Evolutionary conservation across 2,329 filamentous ascomycete genomes (phyloP).

Genomic region (Septoria petroselini): DNA sequence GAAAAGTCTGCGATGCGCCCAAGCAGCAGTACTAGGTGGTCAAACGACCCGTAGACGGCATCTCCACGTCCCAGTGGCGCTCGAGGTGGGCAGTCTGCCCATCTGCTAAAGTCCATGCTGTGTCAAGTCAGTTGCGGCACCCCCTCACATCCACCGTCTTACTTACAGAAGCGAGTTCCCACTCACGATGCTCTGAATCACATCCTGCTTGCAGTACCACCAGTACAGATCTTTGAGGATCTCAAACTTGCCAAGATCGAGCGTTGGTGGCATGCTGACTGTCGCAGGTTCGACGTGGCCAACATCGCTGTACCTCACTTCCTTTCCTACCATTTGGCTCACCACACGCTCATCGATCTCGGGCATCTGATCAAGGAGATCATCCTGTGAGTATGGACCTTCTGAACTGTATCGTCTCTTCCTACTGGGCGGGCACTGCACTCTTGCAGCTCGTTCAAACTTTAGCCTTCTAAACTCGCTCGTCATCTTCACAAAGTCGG

Average conservation of each 20-base stretch:
- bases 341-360: slow-evolving; percentile 58
- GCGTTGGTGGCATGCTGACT: slow-evolving; percentile 33
- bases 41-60: slow-evolving; percentile 81
- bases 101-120: slow-evolving; percentile 75
- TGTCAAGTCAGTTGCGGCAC: slow-evolving; percentile 2
- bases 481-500: slow-evolving; percentile 72
- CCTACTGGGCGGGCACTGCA: slow-evolving; percentile 33
- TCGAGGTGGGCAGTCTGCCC: slow-evolving; percentile 84
- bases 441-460: slow-evolving; percentile 47
- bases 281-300: slow-evolving; percentile 48
- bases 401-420: slow-evolving; percentile 18
- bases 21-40: slow-evolving; percentile 79
- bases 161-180: slow-evolving; percentile 82
- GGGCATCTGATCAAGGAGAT: slow-evolving; percentile 37
- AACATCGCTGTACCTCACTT: slow-evolving; percentile 57
- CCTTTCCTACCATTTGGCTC: slow-evolving; percentile 56
- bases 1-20: slow-evolving; percentile 77
- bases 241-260: slow-evolving; percentile 75
- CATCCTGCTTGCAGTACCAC: slow-evolving; percentile 95
- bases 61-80: slow-evolving; percentile 73
- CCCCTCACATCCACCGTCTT: neutral
- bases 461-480: slow-evolving; percentile 66
- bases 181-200: slow-evolving; percentile 84
- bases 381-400: slow-evolving; percentile 26
- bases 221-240: slow-evolving; percentile 83